A percentile compares a stretch with the other conserved stretches of the same genome.
Conservation (phyloP, 495 filamentous ascomycete genomes). For the Neurospora hispaniola region DNA sequence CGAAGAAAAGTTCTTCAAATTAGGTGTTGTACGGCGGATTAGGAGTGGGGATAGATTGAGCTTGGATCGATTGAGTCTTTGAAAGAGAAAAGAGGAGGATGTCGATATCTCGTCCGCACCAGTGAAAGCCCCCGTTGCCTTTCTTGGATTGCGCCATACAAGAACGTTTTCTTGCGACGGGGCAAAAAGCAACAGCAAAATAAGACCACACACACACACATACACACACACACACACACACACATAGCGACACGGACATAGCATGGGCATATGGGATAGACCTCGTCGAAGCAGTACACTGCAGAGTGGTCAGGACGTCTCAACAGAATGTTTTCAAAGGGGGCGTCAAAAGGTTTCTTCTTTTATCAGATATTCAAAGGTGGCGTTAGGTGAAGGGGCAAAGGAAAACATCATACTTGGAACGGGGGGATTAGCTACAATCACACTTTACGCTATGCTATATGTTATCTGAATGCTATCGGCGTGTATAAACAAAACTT, state of each 20-base stretch:
- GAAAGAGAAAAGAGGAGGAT: constrained; percentile 10
- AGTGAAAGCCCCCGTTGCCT: background rate
- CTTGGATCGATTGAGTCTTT: constrained; percentile 47
- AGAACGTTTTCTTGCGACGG: background rate
- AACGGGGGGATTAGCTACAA: background rate
- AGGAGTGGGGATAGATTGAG: constrained; percentile 46
- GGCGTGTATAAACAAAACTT: background rate
- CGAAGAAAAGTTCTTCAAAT: constrained; percentile 78
- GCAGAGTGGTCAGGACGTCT: background rate
- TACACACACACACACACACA: background rate
- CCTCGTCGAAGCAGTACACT: background rate
- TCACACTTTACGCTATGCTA: background rate
- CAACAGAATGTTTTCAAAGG: background rate
- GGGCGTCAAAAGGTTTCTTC: background rate
- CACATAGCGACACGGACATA: background rate
- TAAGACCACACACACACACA: background rate
- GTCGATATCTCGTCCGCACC: background rate
- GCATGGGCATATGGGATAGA: background rate
- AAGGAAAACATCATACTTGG: background rate
- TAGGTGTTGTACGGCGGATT: constrained; percentile 45
- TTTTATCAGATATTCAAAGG: background rate
- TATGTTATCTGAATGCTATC: background rate
- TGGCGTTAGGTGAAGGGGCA: background rate
- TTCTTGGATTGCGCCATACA: background rate
- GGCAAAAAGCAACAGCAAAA: background rate